Conservation (phyloP, 108 stramenopile genomes). For the Epithemia pelagica region DNA sequence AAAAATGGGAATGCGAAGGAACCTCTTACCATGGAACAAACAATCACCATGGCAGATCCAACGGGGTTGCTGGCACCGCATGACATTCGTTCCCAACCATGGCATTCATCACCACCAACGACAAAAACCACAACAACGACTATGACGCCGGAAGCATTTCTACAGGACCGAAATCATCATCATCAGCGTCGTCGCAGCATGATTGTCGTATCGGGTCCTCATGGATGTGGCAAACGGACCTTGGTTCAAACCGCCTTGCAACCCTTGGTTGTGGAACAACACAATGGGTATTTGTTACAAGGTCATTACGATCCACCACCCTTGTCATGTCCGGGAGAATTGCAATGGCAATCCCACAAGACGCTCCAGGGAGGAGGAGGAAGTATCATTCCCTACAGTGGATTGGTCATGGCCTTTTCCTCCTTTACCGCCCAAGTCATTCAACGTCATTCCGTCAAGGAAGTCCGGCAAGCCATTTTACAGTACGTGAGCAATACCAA, state of each 20-base stretch:
- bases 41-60: too few species aligned
- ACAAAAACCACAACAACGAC: too few species aligned
- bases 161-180: too few species aligned
- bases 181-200: not conserved
- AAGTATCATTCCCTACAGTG: conserved; percentile 10
- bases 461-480: not conserved
- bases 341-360: not conserved
- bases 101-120: too few species aligned
- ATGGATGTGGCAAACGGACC: not conserved
- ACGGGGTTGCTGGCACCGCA: too few species aligned
- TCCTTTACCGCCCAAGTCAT: conserved; percentile 3
- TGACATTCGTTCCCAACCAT: too few species aligned
- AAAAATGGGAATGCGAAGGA: too few species aligned
- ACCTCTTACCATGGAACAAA: too few species aligned
- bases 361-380: not conserved
- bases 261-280: not conserved
- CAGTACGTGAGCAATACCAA: not conserved
- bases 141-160: too few species aligned
- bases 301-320: not conserved
- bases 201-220: not conserved
- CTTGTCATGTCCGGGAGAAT: not conserved
- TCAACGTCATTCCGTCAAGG: not conserved
- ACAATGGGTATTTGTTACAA: not conserved
- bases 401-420: conserved; percentile 12
- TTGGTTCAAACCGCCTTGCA: not conserved